Evolutionary conservation across 208 protist genomes (phyloP), one percentile per base, ranked within the genome.

Genomic region (Plasmodiophora brassicae): DNA sequence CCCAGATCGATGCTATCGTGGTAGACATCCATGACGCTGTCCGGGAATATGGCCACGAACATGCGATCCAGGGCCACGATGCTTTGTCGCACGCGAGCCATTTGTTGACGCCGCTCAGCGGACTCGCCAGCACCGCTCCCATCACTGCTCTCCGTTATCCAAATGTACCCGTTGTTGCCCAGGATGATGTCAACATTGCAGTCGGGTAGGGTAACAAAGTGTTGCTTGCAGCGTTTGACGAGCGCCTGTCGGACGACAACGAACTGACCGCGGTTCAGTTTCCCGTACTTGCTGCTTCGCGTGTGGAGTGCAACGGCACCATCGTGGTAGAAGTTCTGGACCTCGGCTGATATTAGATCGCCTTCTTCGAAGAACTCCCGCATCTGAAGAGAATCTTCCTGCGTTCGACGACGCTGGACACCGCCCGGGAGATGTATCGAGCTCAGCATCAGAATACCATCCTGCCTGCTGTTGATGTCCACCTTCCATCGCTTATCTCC

Each of bases 371-470:
- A 98, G 43, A 98, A 93, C 39, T 89, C 45, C 8, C 39, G 39
- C 84, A 72, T 71, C 14, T 86, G 22, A n/a, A 20, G n/a, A 25
- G 39, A 84, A 86, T 43, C 84, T 35, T 93, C 93, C 36, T 93
- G 90, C 0, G 95, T 97, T 43, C 95, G 93, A 1, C 96, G 93
- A 28, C 97, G 93, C 85, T 97, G 93, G 50, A 97, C 97, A 36
- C 97, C 97, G 20, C 97, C 97, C 0, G 98, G 98, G 65, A 98
- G 93, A 45, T 97, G 98, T 20, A 99, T 97, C 45, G 98, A 98
- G 0, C 95, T 97, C 0, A 99, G 93, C 10, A 98, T 90, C 90
- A 99, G 95, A 1, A 97, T 91, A 0, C 94, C 96, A 1, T 97
- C 93, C 88, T 98, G 95, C 35, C 93, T 90, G 5, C 94, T 90